Percentiles rank a stretch among this genome's conserved stretches.
phyloP scores from a whole-genome alignment of 352 stramenopile species.

The Globisporangium perplexum region DNA sequence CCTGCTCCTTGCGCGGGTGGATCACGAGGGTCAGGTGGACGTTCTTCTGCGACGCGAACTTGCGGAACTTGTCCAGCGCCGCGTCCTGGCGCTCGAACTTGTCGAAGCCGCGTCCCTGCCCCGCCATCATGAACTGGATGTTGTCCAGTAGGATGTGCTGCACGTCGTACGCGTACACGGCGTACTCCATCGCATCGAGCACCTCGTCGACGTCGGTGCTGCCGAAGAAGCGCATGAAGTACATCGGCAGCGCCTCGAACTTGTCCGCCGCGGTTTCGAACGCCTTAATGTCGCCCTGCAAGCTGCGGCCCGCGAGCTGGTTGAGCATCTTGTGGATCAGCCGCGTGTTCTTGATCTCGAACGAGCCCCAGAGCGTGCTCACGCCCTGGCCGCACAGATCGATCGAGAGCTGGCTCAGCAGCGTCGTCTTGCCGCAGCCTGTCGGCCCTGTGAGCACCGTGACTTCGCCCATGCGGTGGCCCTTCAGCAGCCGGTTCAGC shows the following conservation, averaged over 20 bases:
- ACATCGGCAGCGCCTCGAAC: conserved; percentile 95
- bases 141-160: conserved; percentile 99
- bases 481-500: conserved; percentile 96
- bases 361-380: conserved; percentile 98
- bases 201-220: conserved; percentile 93
- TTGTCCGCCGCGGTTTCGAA: conserved; percentile 78
- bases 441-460: conserved; percentile 98
- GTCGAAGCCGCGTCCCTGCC: conserved; percentile 78
- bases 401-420: conserved; percentile 89
- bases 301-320: conserved; percentile 82
- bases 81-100: conserved; percentile 92
- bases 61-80: conserved; percentile 94
- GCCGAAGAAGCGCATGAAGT: conserved; percentile 99
- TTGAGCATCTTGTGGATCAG: conserved; percentile 98
- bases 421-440: conserved; percentile 93
- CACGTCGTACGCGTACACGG: conserved; percentile 97
- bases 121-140: conserved; percentile 99
- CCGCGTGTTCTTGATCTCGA: conserved; percentile 99
- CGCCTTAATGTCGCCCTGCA: conserved; percentile 65
- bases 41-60: conserved; percentile 97
- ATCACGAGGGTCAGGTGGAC: conserved; percentile 98
- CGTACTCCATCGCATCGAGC: conserved; percentile 98
- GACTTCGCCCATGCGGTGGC: conserved; percentile 96
- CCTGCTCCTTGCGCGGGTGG: conserved; percentile 98
- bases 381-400: conserved; percentile 93